Base-by-base conservation (phyloP, 2,329 filamentous ascomycete species). In the Monosporascus sp. region DNA sequence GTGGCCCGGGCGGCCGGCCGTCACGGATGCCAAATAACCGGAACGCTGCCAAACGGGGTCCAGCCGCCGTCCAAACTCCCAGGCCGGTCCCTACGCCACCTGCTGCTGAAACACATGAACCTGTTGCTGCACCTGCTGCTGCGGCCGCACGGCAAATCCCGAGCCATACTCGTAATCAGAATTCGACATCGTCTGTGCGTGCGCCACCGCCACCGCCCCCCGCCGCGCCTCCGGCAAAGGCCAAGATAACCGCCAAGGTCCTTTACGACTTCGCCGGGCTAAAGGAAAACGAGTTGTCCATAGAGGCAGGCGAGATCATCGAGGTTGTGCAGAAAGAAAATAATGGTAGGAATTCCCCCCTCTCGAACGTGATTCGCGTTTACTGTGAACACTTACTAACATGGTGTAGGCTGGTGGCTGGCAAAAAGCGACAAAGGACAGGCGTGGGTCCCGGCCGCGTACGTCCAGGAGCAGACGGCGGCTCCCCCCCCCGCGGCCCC, bases 361-460 rank as follows among this genome's bases (percentile, higher is more conserved):
- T 40, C 50, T 7, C 7, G 11, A 35, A 5, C 31, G 4, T 35
- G 5, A 35, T 35, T n/a, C 11, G 16, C 26, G 20, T 52, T 48
- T 52, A 11, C 17, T 5, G n/a, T 22, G 2, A 19, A 35, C 5
- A 17, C 24, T 46, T 48, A 54, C 72, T 78, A 69, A 79, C 60
- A 52, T 43, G 31, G 50, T 50, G 40, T 61, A 96, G 93, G 94
- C 51, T 99, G 94, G 94, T 97, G 93, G 93, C 79, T 97, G 47
- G 94, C 87, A 58, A 93, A 91, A 76, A 89, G 87, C 57, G 73
- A 60, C 6, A 62, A 63, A 5, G 82, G 83, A n/a, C 90, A 94
- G 71, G 94, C 91, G 50, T 99, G 94, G 94, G 85, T 94, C 3
- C 94, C 94, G 0, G 89, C 92, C 20, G 91, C 93, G 20, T 99